phyloP scores from a whole-genome alignment of 2,329 filamentous ascomycete genomes.

The Coniochaeta sp. region DNA sequence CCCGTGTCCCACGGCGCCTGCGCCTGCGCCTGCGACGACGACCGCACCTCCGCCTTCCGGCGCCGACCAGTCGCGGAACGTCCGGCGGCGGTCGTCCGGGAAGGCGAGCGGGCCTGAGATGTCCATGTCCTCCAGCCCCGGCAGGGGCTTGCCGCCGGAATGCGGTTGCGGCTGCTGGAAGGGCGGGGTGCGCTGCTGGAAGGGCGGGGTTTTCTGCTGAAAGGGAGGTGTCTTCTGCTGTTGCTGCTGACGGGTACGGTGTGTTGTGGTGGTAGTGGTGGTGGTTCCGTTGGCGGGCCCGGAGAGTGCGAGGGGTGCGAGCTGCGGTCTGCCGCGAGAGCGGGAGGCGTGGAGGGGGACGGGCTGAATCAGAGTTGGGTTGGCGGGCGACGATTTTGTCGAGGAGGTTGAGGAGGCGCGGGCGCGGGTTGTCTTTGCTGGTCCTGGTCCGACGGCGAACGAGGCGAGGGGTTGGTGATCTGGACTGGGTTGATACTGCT shows the following conservation, averaged over 20 bases:
- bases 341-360: background rate
- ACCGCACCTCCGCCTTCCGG: background rate
- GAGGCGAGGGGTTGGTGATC: background rate
- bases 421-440: background rate
- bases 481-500: background rate
- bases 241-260: background rate
- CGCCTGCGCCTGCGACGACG: too few relatives aligned
- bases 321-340: background rate
- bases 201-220: background rate
- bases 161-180: background rate
- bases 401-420: background rate
- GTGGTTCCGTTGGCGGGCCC: background rate
- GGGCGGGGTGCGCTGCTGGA: background rate
- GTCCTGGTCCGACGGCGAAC: background rate
- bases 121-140: slow-evolving; percentile 6
- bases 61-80: background rate
- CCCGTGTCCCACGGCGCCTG: background rate
- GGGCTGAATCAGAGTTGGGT: background rate
- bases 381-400: background rate
- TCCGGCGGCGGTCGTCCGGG: background rate
- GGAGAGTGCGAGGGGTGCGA: background rate
- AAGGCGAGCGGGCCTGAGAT: slow-evolving; percentile 1
- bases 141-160: slow-evolving; percentile 10
- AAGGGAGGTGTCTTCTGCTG: background rate
- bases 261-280: background rate